Evolutionary conservation across 2,329 filamentous ascomycete genomes (phyloP).

Genomic region (Annulohypoxylon truncatum): DNA sequence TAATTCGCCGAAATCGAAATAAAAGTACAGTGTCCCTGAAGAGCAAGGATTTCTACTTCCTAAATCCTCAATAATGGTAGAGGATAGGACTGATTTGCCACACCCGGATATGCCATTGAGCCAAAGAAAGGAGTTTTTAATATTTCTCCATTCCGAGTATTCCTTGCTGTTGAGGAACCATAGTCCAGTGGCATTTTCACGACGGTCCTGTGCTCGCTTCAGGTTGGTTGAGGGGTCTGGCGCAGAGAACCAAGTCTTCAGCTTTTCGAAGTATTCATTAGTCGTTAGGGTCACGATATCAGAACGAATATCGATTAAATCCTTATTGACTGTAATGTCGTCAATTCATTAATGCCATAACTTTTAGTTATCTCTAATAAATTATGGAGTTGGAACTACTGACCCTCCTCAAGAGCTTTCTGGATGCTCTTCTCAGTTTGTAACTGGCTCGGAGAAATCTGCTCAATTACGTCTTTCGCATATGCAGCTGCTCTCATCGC

Average conservation of each 20-base stretch:
- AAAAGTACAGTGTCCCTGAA: slow-evolving; percentile 48
- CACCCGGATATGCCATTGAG: slow-evolving; percentile 56
- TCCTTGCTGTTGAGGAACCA: slow-evolving; percentile 51
- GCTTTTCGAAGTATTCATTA: too few relatives aligned
- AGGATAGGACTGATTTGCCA: slow-evolving; percentile 56
- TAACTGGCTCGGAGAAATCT: slow-evolving; percentile 19
- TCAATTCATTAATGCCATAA: too few relatives aligned
- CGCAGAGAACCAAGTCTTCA: slow-evolving; percentile 48
- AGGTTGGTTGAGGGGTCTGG: slow-evolving; percentile 51
- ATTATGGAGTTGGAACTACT: too few relatives aligned
- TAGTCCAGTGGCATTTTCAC: slow-evolving; percentile 49
- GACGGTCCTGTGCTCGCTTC: slow-evolving; percentile 47
- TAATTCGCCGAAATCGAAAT: slow-evolving; percentile 54
- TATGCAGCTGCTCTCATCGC: slow-evolving; percentile 45
- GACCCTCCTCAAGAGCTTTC: not conserved
- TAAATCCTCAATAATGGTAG: slow-evolving; percentile 51
- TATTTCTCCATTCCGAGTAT: slow-evolving; percentile 50
- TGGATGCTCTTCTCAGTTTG: slow-evolving; percentile 13
- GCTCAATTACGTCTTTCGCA: slow-evolving; percentile 37
- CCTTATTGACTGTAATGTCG: too few relatives aligned
- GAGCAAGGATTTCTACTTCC: not conserved
- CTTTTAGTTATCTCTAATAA: too few relatives aligned
- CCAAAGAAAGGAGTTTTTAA: slow-evolving; percentile 50
- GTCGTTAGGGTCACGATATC: too few relatives aligned
- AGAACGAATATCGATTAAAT: too few relatives aligned